Percentiles rank a stretch among this genome's conserved stretches.
These are phyloP conservation scores for Termitomyces sp. DNA, from an alignment of 768 basidiomycete genomes.

Conservation along the genomic window DNA sequence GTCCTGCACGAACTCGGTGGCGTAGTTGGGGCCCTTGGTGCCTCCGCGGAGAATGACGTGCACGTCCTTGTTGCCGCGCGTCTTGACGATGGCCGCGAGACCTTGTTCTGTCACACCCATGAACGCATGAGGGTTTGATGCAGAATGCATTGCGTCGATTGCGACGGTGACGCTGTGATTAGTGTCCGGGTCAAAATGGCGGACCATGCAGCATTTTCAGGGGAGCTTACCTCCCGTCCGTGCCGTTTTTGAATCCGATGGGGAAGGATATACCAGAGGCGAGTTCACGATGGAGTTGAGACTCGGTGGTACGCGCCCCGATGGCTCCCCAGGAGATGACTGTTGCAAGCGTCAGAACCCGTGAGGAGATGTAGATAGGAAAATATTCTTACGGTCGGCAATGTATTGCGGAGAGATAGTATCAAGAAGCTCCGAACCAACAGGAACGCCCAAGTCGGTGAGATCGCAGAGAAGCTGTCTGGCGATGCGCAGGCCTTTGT, in stretches of 20 bases:
- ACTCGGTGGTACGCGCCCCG: conserved; percentile 95
- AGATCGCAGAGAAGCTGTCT: conserved; percentile 90
- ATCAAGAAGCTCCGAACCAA: conserved; percentile 92
- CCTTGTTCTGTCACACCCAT: conserved; percentile 89
- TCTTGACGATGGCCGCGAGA: conserved; percentile 94
- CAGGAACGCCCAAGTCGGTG: conserved; percentile 84
- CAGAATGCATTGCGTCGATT: conserved; percentile 93
- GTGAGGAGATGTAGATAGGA: not conserved
- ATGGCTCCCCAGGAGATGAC: conserved; percentile 93
- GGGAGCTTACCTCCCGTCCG: conserved; percentile 70
- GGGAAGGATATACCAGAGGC: conserved; percentile 97
- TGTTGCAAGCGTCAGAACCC: conserved; percentile 16
- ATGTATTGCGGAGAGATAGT: conserved; percentile 75
- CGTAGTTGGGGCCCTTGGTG: conserved; percentile 86
- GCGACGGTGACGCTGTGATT: conserved; percentile 68
- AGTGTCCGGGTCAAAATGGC: not conserved
- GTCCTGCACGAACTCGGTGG: conserved; percentile 61
- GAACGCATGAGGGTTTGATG: conserved; percentile 92
- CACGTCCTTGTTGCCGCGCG: conserved; percentile 78
- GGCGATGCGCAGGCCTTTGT: conserved; percentile 89
- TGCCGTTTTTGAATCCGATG: conserved; percentile 99
- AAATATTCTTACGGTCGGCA: conserved; percentile 50
- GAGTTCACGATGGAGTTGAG: conserved; percentile 94
- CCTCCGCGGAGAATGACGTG: conserved; percentile 97
- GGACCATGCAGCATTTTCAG: not conserved